Evolutionary conservation across 2,329 filamentous ascomycete genomes (phyloP).

Genomic region (Thelonectria discophora): DNA sequence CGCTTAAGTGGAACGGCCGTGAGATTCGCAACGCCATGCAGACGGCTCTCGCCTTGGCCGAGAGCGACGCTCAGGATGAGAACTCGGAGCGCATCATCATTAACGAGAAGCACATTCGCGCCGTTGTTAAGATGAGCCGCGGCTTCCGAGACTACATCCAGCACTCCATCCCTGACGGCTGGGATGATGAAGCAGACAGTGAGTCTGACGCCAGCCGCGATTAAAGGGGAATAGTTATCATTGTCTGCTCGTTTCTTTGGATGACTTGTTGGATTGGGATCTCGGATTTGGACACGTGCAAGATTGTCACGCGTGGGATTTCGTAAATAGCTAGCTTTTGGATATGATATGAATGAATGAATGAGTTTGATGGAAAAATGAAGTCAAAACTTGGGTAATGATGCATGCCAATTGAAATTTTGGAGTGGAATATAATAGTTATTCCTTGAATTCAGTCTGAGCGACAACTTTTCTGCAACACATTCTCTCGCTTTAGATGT

Average conservation of each 20-base stretch:
- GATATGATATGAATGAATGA: background rate
- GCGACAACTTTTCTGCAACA: too few species aligned
- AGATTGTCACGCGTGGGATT: background rate
- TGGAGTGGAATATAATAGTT: too few species aligned
- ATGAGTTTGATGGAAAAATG: too few species aligned
- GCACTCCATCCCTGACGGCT: slow-evolving; percentile 32
- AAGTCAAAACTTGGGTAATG: too few species aligned
- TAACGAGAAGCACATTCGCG: slow-evolving; percentile 46
- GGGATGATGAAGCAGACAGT: slow-evolving; percentile 34
- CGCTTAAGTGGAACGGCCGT: slow-evolving; percentile 54
- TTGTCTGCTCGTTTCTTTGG: background rate
- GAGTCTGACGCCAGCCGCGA: slow-evolving; percentile 14
- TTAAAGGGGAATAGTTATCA: background rate
- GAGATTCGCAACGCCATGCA: slow-evolving; percentile 56
- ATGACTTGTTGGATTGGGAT: background rate
- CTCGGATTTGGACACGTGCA: background rate
- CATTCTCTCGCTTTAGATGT: too few species aligned
- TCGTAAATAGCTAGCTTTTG: background rate
- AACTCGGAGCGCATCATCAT: slow-evolving; percentile 43
- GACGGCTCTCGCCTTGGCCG: slow-evolving; percentile 55
- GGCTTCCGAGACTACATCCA: slow-evolving; percentile 47
- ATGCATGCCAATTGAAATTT: background rate
- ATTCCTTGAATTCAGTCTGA: too few species aligned
- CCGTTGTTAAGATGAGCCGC: slow-evolving; percentile 49
- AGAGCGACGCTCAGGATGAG: slow-evolving; percentile 52